Percentiles rank a stretch among this genome's conserved stretches.
Evolutionary conservation across 768 basidiomycete genomes (phyloP).

Genomic region (Mycena epipterygia): DNA sequence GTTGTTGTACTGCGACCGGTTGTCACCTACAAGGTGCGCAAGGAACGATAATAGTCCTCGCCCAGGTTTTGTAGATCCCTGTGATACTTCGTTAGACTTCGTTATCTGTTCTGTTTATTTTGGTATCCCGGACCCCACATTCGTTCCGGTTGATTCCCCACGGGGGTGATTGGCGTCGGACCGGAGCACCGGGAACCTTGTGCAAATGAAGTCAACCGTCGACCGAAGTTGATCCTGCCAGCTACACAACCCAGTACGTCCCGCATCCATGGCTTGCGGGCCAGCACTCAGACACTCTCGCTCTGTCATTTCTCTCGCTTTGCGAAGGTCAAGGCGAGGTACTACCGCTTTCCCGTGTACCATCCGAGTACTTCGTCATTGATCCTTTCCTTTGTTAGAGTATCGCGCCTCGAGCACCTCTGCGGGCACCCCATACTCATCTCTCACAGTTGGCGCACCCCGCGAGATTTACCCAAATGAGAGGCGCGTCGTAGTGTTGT

Average conservation of each 20-base stretch:
- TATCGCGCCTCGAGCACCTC: constrained; percentile 26
- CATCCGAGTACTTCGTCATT: neutral
- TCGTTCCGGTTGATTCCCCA: neutral
- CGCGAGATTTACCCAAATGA: constrained; percentile 84
- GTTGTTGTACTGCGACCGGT: constrained; percentile 50
- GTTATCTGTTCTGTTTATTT: no score
- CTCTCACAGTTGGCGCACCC: constrained; percentile 82
- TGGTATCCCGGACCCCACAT: neutral
- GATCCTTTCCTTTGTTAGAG: neutral
- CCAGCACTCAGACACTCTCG: constrained; percentile 24
- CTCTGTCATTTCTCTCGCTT: constrained; percentile 21
- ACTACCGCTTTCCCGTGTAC: neutral
- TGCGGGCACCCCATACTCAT: constrained; percentile 72
- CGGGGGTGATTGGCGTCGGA: no score
- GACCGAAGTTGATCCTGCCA: constrained; percentile 33
- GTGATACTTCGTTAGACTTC: neutral
- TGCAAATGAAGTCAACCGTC: no score
- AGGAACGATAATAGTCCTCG: constrained; percentile 8
- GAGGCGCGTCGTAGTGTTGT: constrained; percentile 70
- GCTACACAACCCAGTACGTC: neutral
- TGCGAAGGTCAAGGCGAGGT: constrained; percentile 33
- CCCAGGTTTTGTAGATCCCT: neutral
- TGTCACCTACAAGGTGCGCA: constrained; percentile 54
- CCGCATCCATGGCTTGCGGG: constrained; percentile 27
- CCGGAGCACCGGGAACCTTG: no score